phyloP scores from a whole-genome alignment of 2,329 filamentous ascomycete genomes.

The Aspergillus melleus region DNA sequence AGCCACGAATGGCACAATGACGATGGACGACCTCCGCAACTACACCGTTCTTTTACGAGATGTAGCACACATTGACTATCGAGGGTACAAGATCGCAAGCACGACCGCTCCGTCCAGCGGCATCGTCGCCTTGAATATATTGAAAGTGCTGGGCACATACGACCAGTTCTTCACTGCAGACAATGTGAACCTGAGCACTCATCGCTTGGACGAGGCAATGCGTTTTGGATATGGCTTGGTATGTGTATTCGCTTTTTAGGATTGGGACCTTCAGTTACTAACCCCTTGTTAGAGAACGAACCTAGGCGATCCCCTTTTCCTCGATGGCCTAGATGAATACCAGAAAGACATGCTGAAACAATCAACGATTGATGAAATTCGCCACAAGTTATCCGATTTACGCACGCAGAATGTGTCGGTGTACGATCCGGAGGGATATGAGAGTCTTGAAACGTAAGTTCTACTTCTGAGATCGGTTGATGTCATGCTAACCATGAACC shows the following conservation, averaged over 20 bases:
- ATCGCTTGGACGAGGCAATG: constrained; percentile 84
- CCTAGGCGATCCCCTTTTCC: constrained; percentile 79
- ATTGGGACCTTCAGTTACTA: constrained; percentile 9
- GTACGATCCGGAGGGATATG: constrained; percentile 70
- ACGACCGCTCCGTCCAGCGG: constrained; percentile 75
- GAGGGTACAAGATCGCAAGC: constrained; percentile 67
- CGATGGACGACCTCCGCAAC: constrained; percentile 70
- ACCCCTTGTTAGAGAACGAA: constrained; percentile 58
- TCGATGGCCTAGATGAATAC: constrained; percentile 62
- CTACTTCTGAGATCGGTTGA: not conserved
- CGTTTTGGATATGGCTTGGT: constrained; percentile 77
- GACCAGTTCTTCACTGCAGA: constrained; percentile 59
- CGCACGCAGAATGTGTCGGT: constrained; percentile 69
- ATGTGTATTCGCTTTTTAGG: not conserved
- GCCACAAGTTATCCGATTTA: constrained; percentile 68
- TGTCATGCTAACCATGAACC: not conserved
- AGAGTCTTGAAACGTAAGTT: constrained; percentile 61
- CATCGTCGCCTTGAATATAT: constrained; percentile 68
- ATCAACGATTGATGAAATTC: constrained; percentile 59
- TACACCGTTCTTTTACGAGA: constrained; percentile 70
- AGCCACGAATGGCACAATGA: constrained; percentile 78
- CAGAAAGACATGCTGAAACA: constrained; percentile 68
- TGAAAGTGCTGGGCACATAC: constrained; percentile 84
- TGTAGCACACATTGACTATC: constrained; percentile 64
- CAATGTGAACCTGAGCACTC: constrained; percentile 67